Evolutionary conservation across 2,329 filamentous ascomycete genomes (phyloP), one percentile per base, ranked within the genome.

Genomic region (Cladophialophora psammophila): DNA sequence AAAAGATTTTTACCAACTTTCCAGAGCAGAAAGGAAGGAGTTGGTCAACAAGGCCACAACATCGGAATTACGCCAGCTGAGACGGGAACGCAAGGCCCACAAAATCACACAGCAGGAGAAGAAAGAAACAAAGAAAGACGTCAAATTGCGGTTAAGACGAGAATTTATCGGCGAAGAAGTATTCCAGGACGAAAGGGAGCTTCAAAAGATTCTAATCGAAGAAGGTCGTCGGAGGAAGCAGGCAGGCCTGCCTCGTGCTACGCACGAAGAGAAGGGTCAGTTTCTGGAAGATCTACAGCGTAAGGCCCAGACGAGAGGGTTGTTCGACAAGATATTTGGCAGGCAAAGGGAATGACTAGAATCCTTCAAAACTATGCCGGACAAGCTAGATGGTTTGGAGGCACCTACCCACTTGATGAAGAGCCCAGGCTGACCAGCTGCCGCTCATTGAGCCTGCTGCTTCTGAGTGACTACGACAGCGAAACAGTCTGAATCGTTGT

Each of bases 201-300:
- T 45, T 5, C 42, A 65, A 15, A 42, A 35, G 5, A 38, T 59
- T 12, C 35, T 65, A 34, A 45, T 35, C 4, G 56, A 32, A n/a
- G 63, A 65, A 55, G 63, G 63, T 13, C 55, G 56, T 15, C 42
- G 56, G 26, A 36, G 63, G 48, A 57, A 50, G 35, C 13, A 31
- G 6, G 48, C 53, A 34, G 63, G 63, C 15, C 45, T 65, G 9
- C 63, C 63, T 20, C 34, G 38, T 34, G 18, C 32, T 45, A 61
- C 59, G 34, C 9, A 48, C n/a, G 48, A 38, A 32, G 59, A 61
- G 13, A 61, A 61, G 45, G 13, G 15, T n/a, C 42, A 15, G 2
- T 38, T 61, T 53, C 18, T 61, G 48, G 32, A 38, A 10, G 32
- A 12, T 12, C n/a, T 61, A 32, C 32, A 38, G 45, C 59, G 36